Base-by-base conservation (phyloP, 163 green algal species). In the Prototheca wickerhamii region DNA sequence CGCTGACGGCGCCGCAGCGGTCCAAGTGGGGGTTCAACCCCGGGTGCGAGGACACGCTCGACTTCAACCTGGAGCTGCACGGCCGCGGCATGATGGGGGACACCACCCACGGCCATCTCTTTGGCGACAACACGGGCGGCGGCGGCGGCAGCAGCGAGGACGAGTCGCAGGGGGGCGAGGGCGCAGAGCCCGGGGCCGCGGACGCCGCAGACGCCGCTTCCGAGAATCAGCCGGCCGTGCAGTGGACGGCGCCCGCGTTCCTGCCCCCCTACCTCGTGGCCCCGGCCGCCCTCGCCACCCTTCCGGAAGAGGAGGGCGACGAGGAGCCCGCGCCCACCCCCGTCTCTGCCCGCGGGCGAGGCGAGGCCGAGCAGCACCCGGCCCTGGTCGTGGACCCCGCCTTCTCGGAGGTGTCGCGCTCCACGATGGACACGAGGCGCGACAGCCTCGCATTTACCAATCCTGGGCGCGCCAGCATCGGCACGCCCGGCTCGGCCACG, bases 11-110 rank as follows among this genome's bases (percentile, higher is more conserved):
- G 12, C 18, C 7, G n/a, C 51, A 35, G 25, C 31, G 15, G 12
- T 46, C 30, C 57, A 85, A 84, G 59, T 91, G 84, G 84, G 85
- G 85, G 44, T 87, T 91, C 72, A 77, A 76, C 10, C 84, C 83
- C 3, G 85, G 85, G 1, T 68, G 71, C 2, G 85, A 90, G 8
- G 84, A 91, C 67, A 91, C 85, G 3, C 30, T 87, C 37, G 80
- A 90, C 26, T 70, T 86, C n/a, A 75, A 85, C 53, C 43, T 87
- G 44, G 74, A 76, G 58, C 58, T 64, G 51, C 68, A 78, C 33
- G 80, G 76, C 80, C 76, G 71, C 2, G 63, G 64, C 34, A 73
- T 88, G 15, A 88, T 89, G 83, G 83, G 83, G 2, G 83, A 89
- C 21, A 68, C 40, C 23, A 89, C 83, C 2, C 87, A 83, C 72